Base-by-base conservation (phyloP, 129 eudicot genomes). In the Kitagawia praeruptora region DNA sequence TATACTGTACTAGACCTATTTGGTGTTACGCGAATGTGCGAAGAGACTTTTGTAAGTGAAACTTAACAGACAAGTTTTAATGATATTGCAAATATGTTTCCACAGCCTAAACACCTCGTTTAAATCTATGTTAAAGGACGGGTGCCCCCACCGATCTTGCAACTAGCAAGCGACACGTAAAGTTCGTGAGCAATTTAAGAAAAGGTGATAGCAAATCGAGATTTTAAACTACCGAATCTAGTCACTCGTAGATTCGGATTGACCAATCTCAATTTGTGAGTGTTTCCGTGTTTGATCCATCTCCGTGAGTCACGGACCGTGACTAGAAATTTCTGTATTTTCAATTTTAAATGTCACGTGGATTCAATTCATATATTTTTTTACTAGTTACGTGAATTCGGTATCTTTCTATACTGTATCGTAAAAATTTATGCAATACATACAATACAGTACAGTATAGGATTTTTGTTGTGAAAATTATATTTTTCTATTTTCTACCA, bases 121-220 rank as follows among this genome's bases (percentile, higher is more conserved):
- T 28, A 21, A 27, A 28, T 27, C 16, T 28, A 63, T 27, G 13
- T 6, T 23, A 21, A 51, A 54, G 63, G 15, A 12, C 14, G 0
- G 67, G 67, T 58, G 64, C 28, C 72, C 72, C 41, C 70, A 63
- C 72, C 15, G 15, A 28, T 66, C 8, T 66, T 13, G 41, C 72
- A 66, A 34, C 72, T 15, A 66, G 40, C 41, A 14, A 66, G 41
- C 41, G 41, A 66, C 40, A 66, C 41, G 41, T 66, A 5, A 66
- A 27, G 21, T 66, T 66, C 67, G 67, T 58, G 67, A 58, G 67
- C 67, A 23, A n/a, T n/a, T 58, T 58, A 58, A 66, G 72, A 66
- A 64, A 63, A 66, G 21, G 19, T 13, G 21, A 34, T 28, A 28
- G 41, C 72, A 28, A 31, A 34, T 66, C 72, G 19, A 15, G 41